phyloP scores from a whole-genome alignment of 345 rosid genomes.

The Citrus reticulata region DNA sequence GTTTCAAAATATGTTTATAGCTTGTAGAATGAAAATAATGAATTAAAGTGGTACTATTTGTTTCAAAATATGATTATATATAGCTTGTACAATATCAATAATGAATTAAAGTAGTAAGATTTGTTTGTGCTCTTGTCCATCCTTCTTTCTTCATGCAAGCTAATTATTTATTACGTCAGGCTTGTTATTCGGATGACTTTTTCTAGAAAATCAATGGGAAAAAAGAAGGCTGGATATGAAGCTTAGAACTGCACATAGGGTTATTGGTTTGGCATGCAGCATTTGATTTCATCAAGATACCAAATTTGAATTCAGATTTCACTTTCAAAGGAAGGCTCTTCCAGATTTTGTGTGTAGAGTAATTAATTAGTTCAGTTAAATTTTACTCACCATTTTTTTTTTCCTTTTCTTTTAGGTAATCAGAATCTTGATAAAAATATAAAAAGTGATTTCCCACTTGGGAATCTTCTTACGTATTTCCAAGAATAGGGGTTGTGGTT shows the following conservation, averaged over 20 bases:
- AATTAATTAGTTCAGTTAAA: too few relatives aligned
- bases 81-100: constrained; percentile 2
- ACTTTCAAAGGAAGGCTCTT: background rate
- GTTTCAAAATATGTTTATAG: background rate
- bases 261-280: background rate
- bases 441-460: background rate
- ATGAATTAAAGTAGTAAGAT: background rate
- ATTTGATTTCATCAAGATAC: background rate
- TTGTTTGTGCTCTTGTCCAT: background rate
- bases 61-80: background rate
- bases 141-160: background rate
- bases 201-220: background rate
- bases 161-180: too few relatives aligned
- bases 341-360: background rate
- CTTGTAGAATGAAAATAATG: too few relatives aligned
- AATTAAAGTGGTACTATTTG: background rate
- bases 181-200: background rate
- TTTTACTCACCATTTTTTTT: background rate
- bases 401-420: background rate
- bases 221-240: background rate
- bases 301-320: background rate
- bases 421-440: background rate
- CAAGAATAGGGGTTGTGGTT: constrained; percentile 30
- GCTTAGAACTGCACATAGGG: background rate
- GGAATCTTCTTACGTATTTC: constrained; percentile 22